A percentile compares a stretch with the other conserved stretches of the same genome.
phyloP scores from a whole-genome alignment of 352 stramenopile genomes.

The Pythium volutum region DNA sequence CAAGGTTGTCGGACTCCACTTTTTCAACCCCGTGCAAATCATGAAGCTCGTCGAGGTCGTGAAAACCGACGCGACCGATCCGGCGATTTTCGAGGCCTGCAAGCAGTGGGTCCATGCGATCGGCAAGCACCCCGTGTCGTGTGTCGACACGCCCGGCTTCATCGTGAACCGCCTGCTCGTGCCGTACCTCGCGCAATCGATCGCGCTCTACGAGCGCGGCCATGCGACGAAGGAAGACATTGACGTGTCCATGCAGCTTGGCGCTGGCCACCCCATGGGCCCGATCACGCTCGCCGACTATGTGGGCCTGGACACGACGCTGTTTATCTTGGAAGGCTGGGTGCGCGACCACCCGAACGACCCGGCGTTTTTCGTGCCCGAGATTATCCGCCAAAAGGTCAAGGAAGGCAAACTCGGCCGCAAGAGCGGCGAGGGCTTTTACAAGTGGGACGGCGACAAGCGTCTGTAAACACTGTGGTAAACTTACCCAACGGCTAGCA shows the following conservation, averaged over 20 bases:
- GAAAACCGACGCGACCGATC: constrained; percentile 90
- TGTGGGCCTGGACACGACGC: constrained; percentile 95
- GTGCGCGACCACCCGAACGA: constrained; percentile 94
- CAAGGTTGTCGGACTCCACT: constrained; percentile 97
- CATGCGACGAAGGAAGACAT: constrained; percentile 96
- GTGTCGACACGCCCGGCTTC: constrained; percentile 96
- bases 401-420: constrained; percentile 92
- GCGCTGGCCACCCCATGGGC: constrained; percentile 97
- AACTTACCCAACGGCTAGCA: no score
- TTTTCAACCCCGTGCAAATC: constrained; percentile 97
- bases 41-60: constrained; percentile 98
- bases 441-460: constrained; percentile 90
- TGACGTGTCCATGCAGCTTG: constrained; percentile 97
- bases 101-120: constrained; percentile 91
- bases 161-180: constrained; percentile 95
- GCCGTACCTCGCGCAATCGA: constrained; percentile 81
- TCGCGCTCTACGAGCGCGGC: constrained; percentile 93
- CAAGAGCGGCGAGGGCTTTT: constrained; percentile 97
- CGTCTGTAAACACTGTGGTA: constrained; percentile 41
- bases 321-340: constrained; percentile 96
- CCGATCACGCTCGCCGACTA: constrained; percentile 94
- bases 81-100: constrained; percentile 87
- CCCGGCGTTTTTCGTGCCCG: constrained; percentile 93
- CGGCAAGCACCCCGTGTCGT: constrained; percentile 93
- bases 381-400: constrained; percentile 91